These are phyloP conservation scores for Neurospora hispaniola DNA, from an alignment of 495 filamentous ascomycete genomes.

Conservation along the genomic window DNA sequence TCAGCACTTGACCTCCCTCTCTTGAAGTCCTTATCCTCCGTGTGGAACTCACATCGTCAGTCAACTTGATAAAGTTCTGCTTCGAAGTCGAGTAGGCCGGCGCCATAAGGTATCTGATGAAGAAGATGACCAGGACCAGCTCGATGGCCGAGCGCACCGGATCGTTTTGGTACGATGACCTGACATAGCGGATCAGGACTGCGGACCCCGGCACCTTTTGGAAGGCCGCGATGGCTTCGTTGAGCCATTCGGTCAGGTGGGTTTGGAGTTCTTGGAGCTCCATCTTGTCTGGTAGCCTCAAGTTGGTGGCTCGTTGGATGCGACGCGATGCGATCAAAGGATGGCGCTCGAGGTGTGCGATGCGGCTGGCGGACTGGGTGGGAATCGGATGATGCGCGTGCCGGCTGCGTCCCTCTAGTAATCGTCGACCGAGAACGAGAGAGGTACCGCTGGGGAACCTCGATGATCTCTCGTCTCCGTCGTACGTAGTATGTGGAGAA, in stretches of 20 bases:
- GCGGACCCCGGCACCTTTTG: constrained; percentile 87
- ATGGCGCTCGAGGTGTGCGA: neutral
- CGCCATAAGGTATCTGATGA: constrained; percentile 81
- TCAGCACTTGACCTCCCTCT: neutral
- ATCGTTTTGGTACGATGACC: constrained; percentile 95
- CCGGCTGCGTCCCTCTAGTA: neutral
- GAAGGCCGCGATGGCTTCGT: constrained; percentile 59
- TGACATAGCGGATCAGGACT: constrained; percentile 88
- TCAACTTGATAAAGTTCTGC: constrained; percentile 74
- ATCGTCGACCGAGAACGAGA: neutral
- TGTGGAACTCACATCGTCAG: constrained; percentile 54
- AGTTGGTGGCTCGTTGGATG: neutral
- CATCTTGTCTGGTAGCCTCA: constrained; percentile 38
- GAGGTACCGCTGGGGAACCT: neutral
- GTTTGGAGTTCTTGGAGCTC: constrained; percentile 71
- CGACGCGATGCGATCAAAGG: neutral
- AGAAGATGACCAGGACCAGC: constrained; percentile 89
- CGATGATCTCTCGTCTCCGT: neutral
- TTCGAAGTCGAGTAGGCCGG: constrained; percentile 84
- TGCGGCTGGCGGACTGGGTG: neutral
- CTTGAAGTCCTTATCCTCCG: neutral
- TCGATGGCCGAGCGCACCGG: constrained; percentile 89
- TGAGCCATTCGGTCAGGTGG: constrained; percentile 54
- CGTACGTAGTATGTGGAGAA: neutral
- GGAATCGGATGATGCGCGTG: neutral